A percentile compares a stretch with the other conserved stretches of the same genome.
These are phyloP conservation scores for Sporothrix variecibatus DNA, from an alignment of 2,329 filamentous ascomycete species.

Conservation along the genomic window DNA sequence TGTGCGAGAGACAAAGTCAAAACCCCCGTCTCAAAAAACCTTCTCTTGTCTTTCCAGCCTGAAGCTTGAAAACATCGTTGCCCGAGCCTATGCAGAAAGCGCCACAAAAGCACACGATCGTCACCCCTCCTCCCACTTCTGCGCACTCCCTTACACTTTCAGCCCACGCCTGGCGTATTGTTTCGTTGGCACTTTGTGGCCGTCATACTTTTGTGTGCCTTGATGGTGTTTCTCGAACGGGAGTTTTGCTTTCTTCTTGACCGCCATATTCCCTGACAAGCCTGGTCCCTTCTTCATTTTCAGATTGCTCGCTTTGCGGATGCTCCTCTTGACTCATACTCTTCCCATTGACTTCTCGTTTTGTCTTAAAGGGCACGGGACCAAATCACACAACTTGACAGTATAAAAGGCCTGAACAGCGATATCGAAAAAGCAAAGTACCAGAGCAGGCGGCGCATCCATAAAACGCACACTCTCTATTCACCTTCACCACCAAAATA, in stretches of 20 bases:
- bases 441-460: not conserved
- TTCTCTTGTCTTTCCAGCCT: not conserved
- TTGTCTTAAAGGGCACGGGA: not conserved
- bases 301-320: no score
- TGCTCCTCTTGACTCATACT: not conserved
- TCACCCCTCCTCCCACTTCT: constrained; percentile 6
- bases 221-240: not conserved
- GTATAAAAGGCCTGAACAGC: not conserved
- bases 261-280: not conserved
- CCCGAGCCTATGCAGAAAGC: not conserved
- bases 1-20: not conserved
- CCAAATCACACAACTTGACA: not conserved
- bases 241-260: not conserved
- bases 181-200: not conserved
- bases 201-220: not conserved
- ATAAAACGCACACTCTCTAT: not conserved
- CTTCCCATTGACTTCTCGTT: not conserved
- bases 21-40: not conserved
- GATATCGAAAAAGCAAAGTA: not conserved
- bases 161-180: not conserved
- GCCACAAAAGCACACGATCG: not conserved
- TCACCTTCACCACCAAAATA: no score
- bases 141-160: not conserved
- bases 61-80: not conserved
- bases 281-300: not conserved